These are phyloP conservation scores for Aristolochia contorta DNA, from an alignment of 164 flowering plant genomes.

Conservation along the genomic window DNA sequence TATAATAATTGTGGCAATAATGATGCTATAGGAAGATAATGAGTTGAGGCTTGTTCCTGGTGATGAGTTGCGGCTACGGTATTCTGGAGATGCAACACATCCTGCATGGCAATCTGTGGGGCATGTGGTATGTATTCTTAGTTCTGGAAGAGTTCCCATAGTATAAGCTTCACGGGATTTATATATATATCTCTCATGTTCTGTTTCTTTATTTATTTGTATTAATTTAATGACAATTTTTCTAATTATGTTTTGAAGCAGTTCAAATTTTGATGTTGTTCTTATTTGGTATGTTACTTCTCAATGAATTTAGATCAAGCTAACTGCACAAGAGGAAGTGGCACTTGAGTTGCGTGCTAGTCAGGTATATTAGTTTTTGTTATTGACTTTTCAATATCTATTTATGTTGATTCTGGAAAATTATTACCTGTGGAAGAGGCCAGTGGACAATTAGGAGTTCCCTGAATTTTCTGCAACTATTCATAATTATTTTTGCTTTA, in stretches of 20 bases:
- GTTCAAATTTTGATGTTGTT: not conserved
- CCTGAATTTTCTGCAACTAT: too few species aligned
- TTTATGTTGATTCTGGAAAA: not conserved
- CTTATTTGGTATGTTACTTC: not conserved
- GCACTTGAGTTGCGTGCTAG: conserved; percentile 98
- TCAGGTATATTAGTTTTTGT: conserved; percentile 45
- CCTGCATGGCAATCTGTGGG: conserved; percentile 99
- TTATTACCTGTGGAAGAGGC: too few species aligned
- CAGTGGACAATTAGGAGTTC: too few species aligned
- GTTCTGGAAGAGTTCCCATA: not conserved
- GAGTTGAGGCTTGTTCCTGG: conserved; percentile 99
- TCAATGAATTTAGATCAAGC: conserved; percentile 54
- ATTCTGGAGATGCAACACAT: conserved; percentile 92
- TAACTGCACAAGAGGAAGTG: conserved; percentile 99
- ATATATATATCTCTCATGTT: not conserved
- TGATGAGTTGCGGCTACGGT: conserved; percentile 90
- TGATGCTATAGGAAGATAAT: conserved; percentile 76
- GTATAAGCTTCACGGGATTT: too few species aligned
- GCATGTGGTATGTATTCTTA: conserved; percentile 69
- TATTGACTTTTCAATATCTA: not conserved
- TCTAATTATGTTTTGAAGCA: not conserved
- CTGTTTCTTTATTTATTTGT: not conserved
- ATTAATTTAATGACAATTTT: not conserved
- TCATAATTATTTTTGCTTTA: too few species aligned
- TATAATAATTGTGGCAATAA: too few species aligned